These are phyloP conservation scores for Lodderomyces parapsilosis DNA, from an alignment of 1,139 yeast genomes.

Conservation along the genomic window DNA sequence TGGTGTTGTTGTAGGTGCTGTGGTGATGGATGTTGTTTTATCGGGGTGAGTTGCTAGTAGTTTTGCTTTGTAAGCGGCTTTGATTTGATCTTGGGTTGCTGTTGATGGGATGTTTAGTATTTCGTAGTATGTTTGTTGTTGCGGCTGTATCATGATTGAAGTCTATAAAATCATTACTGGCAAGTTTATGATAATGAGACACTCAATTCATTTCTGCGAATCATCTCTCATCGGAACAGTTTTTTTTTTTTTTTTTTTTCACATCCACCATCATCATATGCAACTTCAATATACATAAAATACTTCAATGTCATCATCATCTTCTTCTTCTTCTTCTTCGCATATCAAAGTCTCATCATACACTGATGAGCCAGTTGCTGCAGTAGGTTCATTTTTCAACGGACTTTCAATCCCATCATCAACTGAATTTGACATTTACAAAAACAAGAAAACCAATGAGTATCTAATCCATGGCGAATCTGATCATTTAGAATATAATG, in stretches of 20 bases:
- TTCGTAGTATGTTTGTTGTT: slow-evolving; percentile 42
- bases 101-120: slow-evolving; percentile 42
- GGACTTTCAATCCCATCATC: slow-evolving; percentile 71
- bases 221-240: slow-evolving; percentile 1
- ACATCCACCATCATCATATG: no score
- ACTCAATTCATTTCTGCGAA: no score
- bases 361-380: slow-evolving; percentile 31
- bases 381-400: slow-evolving; percentile 65
- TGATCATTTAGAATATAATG: slow-evolving; percentile 70
- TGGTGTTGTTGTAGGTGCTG: slow-evolving; percentile 14
- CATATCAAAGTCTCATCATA: slow-evolving; percentile 13
- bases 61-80: slow-evolving; percentile 57
- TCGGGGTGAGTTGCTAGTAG: slow-evolving; percentile 78
- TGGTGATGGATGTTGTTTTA: slow-evolving; percentile 34
- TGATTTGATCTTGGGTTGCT: slow-evolving; percentile 36
- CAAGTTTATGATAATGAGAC: no score
- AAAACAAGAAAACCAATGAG: slow-evolving; percentile 47
- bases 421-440: slow-evolving; percentile 63
- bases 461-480: slow-evolving; percentile 76
- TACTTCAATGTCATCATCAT: not conserved
- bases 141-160: not conserved
- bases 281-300: no score
- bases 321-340: slow-evolving; percentile 4
- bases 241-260: slow-evolving; percentile 1
- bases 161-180: not conserved